These are phyloP conservation scores for Ustilago tritici DNA, from an alignment of 1,284 basidiomycete species.

Conservation along the genomic window DNA sequence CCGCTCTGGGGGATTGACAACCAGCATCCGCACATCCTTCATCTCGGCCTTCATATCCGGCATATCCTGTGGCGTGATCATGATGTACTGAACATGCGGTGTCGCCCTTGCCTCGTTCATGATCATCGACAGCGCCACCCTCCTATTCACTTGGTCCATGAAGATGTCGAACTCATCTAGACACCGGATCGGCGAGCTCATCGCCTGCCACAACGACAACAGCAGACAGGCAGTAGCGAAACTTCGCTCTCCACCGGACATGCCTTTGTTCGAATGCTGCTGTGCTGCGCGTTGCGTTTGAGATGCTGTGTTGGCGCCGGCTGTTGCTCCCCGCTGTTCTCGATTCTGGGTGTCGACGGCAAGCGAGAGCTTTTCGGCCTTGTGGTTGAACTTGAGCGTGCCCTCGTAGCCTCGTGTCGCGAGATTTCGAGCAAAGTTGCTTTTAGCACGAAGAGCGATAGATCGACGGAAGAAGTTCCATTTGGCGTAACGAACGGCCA, in stretches of 20 bases:
- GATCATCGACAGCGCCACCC: slow-evolving; percentile 90
- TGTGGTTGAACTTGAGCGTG: slow-evolving; percentile 80
- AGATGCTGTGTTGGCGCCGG: slow-evolving; percentile 78
- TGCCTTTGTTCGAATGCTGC: slow-evolving; percentile 70
- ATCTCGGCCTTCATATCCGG: slow-evolving; percentile 39
- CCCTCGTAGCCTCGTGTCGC: slow-evolving; percentile 78
- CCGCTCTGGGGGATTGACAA: slow-evolving; percentile 37
- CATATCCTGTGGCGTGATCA: slow-evolving; percentile 68
- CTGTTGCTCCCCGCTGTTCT: slow-evolving; percentile 5
- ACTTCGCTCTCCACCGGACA: slow-evolving; percentile 92
- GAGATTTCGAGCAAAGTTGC: slow-evolving; percentile 84
- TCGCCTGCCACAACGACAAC: slow-evolving; percentile 92
- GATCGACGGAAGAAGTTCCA: slow-evolving; percentile 90
- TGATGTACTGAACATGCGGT: slow-evolving; percentile 57
- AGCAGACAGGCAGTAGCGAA: slow-evolving; percentile 95
- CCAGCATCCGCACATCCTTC: slow-evolving; percentile 34
- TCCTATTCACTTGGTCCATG: slow-evolving; percentile 93
- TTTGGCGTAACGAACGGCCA: slow-evolving; percentile 69
- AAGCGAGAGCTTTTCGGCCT: slow-evolving; percentile 76
- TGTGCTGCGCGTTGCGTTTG: slow-evolving; percentile 72
- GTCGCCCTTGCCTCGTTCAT: slow-evolving; percentile 45
- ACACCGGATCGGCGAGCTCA: slow-evolving; percentile 91
- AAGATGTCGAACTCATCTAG: slow-evolving; percentile 87
- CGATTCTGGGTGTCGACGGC: slow-evolving; percentile 73
- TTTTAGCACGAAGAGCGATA: slow-evolving; percentile 85